These are phyloP conservation scores for Wallacemonas sp. DNA, from an alignment of 208 protist genomes.

Conservation along the genomic window DNA sequence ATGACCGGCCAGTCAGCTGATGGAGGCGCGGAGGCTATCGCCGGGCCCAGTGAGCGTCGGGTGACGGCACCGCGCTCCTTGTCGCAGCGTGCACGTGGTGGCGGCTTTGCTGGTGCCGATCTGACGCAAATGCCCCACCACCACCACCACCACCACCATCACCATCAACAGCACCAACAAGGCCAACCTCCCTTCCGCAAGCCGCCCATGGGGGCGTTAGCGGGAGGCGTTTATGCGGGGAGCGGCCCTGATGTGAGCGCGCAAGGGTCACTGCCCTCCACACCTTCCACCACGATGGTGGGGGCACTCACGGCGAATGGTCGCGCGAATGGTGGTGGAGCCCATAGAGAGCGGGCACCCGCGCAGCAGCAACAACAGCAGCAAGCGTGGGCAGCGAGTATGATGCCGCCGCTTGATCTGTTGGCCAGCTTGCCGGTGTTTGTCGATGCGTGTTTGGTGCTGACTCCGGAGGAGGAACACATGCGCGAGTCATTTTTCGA, in stretches of 20 bases:
- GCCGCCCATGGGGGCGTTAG: not conserved
- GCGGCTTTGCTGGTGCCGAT: not conserved
- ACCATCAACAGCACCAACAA: slow-evolving; percentile 9
- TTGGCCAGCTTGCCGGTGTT: slow-evolving; percentile 51
- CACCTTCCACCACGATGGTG: no score
- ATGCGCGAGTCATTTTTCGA: slow-evolving; percentile 57
- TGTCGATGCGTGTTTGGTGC: slow-evolving; percentile 59
- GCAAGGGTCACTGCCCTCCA: no score
- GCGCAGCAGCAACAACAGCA: slow-evolving; percentile 11
- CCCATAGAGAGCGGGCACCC: not conserved
- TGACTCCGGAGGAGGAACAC: slow-evolving; percentile 34
- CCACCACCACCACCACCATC: slow-evolving; percentile 11
- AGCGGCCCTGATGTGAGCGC: no score
- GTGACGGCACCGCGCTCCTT: not conserved
- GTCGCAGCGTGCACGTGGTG: not conserved
- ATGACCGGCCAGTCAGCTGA: no score
- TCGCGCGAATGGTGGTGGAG: no score
- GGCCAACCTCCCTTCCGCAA: not conserved
- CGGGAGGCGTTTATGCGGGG: no score
- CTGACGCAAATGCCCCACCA: not conserved
- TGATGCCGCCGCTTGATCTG: slow-evolving; percentile 16
- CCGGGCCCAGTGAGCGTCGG: no score
- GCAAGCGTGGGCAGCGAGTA: not conserved
- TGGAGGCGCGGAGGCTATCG: no score
- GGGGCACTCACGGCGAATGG: no score